phyloP scores from a whole-genome alignment of 2,329 filamentous ascomycete species.

The Rutstroemia sydowiana region DNA sequence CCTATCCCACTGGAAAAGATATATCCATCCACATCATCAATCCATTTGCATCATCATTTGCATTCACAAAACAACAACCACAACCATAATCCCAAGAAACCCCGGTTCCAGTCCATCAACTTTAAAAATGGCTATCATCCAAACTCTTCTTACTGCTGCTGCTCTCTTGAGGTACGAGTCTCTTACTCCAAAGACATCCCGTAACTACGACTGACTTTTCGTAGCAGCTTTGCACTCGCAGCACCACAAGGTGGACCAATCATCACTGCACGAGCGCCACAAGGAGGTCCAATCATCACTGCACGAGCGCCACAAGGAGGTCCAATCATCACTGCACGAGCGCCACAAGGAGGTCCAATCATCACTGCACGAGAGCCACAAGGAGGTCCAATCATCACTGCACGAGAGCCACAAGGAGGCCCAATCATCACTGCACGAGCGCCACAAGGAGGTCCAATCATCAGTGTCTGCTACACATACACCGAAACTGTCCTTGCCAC shows the following conservation, averaged over 20 bases:
- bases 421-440: too few relatives aligned
- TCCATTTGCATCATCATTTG: background rate
- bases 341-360: too few relatives aligned
- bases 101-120: background rate
- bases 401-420: too few relatives aligned
- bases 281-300: too few relatives aligned
- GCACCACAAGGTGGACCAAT: too few relatives aligned
- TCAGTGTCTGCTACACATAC: constrained; percentile 12
- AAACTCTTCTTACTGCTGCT: background rate
- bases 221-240: constrained; percentile 9
- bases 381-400: too few relatives aligned
- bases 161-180: background rate
- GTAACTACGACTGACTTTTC: background rate
- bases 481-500: constrained; percentile 2
- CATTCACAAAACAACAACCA: background rate
- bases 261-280: too few relatives aligned
- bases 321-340: too few relatives aligned
- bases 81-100: background rate
- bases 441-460: too few relatives aligned
- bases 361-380: too few relatives aligned
- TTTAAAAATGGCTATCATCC: background rate
- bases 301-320: too few relatives aligned
- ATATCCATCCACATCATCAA: background rate
- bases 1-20: background rate
- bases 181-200: background rate